phyloP scores from a whole-genome alignment of 768 basidiomycete genomes.

The Leccinum boreale region DNA sequence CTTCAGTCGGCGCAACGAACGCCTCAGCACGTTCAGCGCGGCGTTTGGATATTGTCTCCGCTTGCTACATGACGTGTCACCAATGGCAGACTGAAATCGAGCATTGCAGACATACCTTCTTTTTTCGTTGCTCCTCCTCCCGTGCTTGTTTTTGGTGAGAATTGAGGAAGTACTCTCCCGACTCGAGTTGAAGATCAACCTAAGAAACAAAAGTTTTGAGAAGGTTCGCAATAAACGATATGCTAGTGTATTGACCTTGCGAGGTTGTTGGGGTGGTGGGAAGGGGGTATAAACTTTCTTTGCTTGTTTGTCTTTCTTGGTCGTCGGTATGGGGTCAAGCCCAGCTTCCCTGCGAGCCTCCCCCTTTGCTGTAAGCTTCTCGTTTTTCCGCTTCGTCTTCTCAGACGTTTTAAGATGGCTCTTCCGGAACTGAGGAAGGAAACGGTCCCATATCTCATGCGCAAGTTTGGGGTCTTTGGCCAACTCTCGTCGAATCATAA shows the following conservation, averaged over 20 bases:
- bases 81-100: neutral
- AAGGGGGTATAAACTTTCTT: slow-evolving; percentile 99
- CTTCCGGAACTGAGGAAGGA: slow-evolving; percentile 94
- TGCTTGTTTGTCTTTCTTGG: slow-evolving; percentile 48
- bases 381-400: slow-evolving; percentile 90
- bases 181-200: slow-evolving; percentile 92
- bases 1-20: slow-evolving; percentile 86
- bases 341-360: slow-evolving; percentile 69
- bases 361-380: slow-evolving; percentile 54
- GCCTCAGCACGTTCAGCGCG: slow-evolving; percentile 81
- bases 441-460: slow-evolving; percentile 93
- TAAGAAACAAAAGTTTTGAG: slow-evolving; percentile 27
- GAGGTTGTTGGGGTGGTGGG: slow-evolving; percentile 90
- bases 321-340: slow-evolving; percentile 37
- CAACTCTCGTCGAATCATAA: slow-evolving; percentile 97
- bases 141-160: slow-evolving; percentile 77
- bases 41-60: slow-evolving; percentile 64
- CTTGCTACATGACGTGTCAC: slow-evolving; percentile 55
- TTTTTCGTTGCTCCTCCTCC: slow-evolving; percentile 66
- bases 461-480: slow-evolving; percentile 97
- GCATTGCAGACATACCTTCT: slow-evolving; percentile 46
- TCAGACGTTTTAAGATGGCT: slow-evolving; percentile 90
- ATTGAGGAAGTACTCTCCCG: slow-evolving; percentile 98
- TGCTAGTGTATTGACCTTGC: slow-evolving; percentile 59
- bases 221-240: neutral